Evolutionary conservation across 768 basidiomycete species (phyloP).

Genomic region (Leccinum disarticulatum): DNA sequence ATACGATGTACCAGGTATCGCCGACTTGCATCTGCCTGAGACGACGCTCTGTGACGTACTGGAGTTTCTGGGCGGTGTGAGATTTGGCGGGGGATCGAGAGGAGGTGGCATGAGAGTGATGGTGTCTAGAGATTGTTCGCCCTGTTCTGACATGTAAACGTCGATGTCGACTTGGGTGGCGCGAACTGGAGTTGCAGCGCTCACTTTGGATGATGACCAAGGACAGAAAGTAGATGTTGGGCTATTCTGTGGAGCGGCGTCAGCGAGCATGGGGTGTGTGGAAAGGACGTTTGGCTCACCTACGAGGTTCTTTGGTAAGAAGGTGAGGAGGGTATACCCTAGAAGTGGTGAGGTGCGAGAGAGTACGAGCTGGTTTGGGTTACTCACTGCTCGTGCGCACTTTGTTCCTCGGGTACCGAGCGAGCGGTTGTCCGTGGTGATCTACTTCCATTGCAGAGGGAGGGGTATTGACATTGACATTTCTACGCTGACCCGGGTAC

Average conservation of each 20-base stretch:
- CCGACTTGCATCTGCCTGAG: conserved; percentile 54
- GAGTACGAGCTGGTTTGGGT: not conserved
- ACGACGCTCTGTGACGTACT: conserved; percentile 48
- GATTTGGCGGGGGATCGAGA: conserved; percentile 20
- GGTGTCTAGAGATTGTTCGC: conserved; percentile 32
- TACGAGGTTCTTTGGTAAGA: conserved; percentile 90
- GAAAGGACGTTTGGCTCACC: conserved; percentile 50
- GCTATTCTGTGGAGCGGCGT: conserved; percentile 51
- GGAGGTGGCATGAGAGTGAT: conserved; percentile 27
- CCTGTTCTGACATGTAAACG: conserved; percentile 63
- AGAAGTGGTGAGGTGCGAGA: conserved; percentile 2
- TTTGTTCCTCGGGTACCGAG: conserved; percentile 87
- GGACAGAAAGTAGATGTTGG: conserved; percentile 89
- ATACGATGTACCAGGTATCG: conserved; percentile 79
- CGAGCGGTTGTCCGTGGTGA: conserved; percentile 70
- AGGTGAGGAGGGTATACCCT: conserved; percentile 92
- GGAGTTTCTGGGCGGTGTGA: conserved; percentile 46
- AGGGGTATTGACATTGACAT: conserved; percentile 78
- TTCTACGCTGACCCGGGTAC: conserved; percentile 59
- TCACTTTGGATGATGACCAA: conserved; percentile 79
- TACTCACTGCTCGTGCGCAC: conserved; percentile 88
- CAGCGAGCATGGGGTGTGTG: not conserved
- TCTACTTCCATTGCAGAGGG: conserved; percentile 66
- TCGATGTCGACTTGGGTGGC: conserved; percentile 56
- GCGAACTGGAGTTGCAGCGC: conserved; percentile 38